These are phyloP conservation scores for Dicorynia guianensis DNA, from an alignment of 306 rosid species.

Conservation along the genomic window DNA sequence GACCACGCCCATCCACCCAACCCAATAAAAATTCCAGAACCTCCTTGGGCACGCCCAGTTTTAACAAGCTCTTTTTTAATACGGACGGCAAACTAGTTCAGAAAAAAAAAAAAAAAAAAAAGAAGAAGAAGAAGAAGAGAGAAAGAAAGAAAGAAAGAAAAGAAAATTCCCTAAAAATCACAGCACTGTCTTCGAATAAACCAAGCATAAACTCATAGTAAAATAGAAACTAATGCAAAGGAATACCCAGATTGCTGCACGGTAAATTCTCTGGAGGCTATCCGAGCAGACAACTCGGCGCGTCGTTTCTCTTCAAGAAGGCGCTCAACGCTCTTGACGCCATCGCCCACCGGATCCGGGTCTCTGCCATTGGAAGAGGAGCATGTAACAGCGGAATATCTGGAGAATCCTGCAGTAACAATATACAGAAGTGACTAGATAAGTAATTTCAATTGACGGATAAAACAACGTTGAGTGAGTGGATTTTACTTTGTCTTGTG, in stretches of 20 bases:
- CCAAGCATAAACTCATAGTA: too few species aligned
- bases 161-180: neutral
- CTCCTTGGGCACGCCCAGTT: conserved; percentile 75
- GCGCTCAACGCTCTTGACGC: conserved; percentile 52
- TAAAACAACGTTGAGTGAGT: neutral
- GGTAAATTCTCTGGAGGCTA: conserved; percentile 85
- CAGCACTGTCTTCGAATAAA: too few species aligned
- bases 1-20: conserved; percentile 50
- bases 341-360: conserved; percentile 55
- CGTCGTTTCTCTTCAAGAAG: conserved; percentile 60
- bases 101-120: conserved; percentile 25
- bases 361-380: conserved; percentile 76
- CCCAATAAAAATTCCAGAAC: conserved; percentile 61
- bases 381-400: conserved; percentile 50
- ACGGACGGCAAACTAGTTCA: conserved; percentile 61
- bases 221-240: neutral
- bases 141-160: conserved; percentile 23
- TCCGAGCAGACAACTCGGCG: conserved; percentile 73
- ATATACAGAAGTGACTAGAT: neutral
- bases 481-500: conserved; percentile 53
- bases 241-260: conserved; percentile 72
- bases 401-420: conserved; percentile 47
- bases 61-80: conserved; percentile 65
- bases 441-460: neutral
- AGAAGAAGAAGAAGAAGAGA: neutral